Base-by-base conservation (phyloP, 768 basidiomycete genomes). In the Russula griseocarnosa region DNA sequence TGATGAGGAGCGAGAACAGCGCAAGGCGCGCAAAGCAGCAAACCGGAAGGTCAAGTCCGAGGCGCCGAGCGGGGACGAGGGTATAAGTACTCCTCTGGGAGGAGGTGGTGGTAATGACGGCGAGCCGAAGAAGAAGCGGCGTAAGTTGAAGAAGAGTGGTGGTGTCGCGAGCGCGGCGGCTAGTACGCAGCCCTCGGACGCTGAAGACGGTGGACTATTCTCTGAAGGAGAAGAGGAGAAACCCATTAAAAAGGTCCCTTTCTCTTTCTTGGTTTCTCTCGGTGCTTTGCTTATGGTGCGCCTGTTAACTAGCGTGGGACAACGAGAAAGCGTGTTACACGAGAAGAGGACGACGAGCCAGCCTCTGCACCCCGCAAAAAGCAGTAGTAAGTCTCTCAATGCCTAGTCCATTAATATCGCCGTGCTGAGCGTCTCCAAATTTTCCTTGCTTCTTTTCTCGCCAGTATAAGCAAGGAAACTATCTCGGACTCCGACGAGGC, bases 401-500 rank as follows among this genome's bases (percentile, higher is more conserved):
- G 54, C 42, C 18, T n/a, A 5, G 13, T 54, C 38, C 11, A 47
- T 13, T 22, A 13, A 20, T 2, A 20, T n/a, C 24, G 10, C 11
- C 26, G n/a, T 14, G 22, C 42, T 57, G 34, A 59, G 49, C 20
- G n/a, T 26, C n/a, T 10, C 16, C 46, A 42, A n/a, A n/a, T 56
- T 49, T 65, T 55, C 6, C 6, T 5, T 66, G 10, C 18, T 44
- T 44, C 7, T 22, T 42, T 51, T 44, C 24, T 66, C 56, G 62
- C 14, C 66, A 94, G 93, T 72, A 95, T 94, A 80, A 94, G 90
- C 71, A 93, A 92, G 74, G 93, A 87, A 70, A 82, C 86, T 74
- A 83, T 96, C 55, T 88, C 88, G 8, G 92, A 94, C 72, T 92
- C 91, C 3, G 93, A 94, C 72, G 92, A 91, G 32, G 89, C 90